A percentile compares a stretch with the other conserved stretches of the same genome.
phyloP scores from a whole-genome alignment of 768 basidiomycete species.

The Neoboletus magnificus region DNA sequence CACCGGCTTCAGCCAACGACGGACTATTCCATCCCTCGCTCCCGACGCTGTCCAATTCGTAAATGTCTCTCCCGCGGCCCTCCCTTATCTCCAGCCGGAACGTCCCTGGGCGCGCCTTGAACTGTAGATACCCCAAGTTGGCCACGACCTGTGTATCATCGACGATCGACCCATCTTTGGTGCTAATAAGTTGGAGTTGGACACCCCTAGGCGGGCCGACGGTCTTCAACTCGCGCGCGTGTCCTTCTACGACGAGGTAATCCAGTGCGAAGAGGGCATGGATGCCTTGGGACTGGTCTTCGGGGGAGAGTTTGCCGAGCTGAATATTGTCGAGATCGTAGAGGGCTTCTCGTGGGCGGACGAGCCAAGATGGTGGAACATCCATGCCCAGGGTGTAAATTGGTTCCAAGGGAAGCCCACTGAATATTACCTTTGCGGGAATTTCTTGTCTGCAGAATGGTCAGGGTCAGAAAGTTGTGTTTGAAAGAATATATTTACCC shows the following conservation, averaged over 20 bases:
- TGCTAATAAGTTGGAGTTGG: constrained; percentile 74
- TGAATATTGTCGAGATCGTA: constrained; percentile 98
- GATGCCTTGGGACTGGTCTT: constrained; percentile 52
- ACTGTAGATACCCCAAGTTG: constrained; percentile 94
- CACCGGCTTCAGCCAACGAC: constrained; percentile 61
- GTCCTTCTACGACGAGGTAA: constrained; percentile 90
- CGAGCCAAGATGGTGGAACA: constrained; percentile 88
- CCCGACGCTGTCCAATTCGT: constrained; percentile 79
- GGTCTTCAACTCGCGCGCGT: constrained; percentile 71
- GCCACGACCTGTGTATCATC: constrained; percentile 92
- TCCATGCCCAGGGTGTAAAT: constrained; percentile 96
- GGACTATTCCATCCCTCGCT: constrained; percentile 87
- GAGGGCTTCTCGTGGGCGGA: constrained; percentile 80
- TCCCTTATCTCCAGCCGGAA: constrained; percentile 79
- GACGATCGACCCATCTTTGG: constrained; percentile 41
- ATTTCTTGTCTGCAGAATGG: constrained; percentile 50
- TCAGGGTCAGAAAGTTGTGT: background rate
- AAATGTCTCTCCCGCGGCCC: constrained; percentile 80
- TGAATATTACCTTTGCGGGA: constrained; percentile 59
- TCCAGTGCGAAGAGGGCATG: constrained; percentile 85
- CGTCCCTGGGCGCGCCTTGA: constrained; percentile 89
- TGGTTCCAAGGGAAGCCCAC: constrained; percentile 73
- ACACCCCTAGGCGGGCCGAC: constrained; percentile 81
- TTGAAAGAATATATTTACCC: constrained; percentile 45
- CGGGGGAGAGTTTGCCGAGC: constrained; percentile 57